These are phyloP conservation scores for Eremothecium sinecaudum DNA, from an alignment of 1,139 yeast genomes.

Conservation along the genomic window DNA sequence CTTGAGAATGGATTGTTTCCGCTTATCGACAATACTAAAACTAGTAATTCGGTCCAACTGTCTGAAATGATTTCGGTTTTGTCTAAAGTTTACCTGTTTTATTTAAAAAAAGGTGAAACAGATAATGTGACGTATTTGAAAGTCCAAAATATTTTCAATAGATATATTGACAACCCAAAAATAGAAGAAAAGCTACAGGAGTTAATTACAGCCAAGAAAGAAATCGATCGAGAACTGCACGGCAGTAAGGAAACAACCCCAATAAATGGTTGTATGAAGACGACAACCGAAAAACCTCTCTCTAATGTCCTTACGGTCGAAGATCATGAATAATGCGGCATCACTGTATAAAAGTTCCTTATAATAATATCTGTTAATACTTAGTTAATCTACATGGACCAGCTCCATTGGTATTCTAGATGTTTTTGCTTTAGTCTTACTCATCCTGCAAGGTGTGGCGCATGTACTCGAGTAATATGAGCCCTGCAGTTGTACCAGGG, in stretches of 20 bases:
- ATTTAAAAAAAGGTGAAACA: slow-evolving; percentile 35
- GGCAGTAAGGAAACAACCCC: background rate
- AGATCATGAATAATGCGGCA: too few relatives aligned
- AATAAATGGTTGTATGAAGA: too few relatives aligned
- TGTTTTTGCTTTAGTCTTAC: slow-evolving; percentile 1
- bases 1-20: slow-evolving; percentile 73
- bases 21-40: slow-evolving; percentile 48
- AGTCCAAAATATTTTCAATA: slow-evolving; percentile 42
- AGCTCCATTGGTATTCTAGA: too few relatives aligned
- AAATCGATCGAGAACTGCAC: slow-evolving; percentile 17
- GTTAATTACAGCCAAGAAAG: slow-evolving; percentile 31
- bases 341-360: too few relatives aligned
- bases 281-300: too few relatives aligned
- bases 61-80: slow-evolving; percentile 55
- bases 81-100: slow-evolving; percentile 65
- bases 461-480: slow-evolving; percentile 76
- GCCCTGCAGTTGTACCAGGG: slow-evolving; percentile 82
- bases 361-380: background rate
- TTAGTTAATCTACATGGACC: background rate
- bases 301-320: too few relatives aligned
- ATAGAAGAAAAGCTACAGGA: slow-evolving; percentile 35
- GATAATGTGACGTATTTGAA: slow-evolving; percentile 39
- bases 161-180: slow-evolving; percentile 37
- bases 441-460: slow-evolving; percentile 32
- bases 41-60: slow-evolving; percentile 28